A percentile compares a stretch with the other conserved stretches of the same genome.
phyloP scores from a whole-genome alignment of 129 eudicot genomes.

The Lactuca saligna region DNA sequence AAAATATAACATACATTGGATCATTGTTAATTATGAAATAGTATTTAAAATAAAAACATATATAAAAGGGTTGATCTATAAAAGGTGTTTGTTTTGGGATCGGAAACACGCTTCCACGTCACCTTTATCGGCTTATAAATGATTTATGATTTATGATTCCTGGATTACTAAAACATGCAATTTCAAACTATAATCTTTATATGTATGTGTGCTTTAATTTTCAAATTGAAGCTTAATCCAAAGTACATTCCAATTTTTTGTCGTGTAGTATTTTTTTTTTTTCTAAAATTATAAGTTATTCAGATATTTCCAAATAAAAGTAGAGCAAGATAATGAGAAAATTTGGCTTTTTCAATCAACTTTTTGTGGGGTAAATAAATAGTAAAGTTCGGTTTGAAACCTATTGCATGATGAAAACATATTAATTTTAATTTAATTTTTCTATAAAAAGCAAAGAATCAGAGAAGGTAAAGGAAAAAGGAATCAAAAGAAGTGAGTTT shows the following conservation, averaged over 20 bases:
- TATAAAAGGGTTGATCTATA: no score
- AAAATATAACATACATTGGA: no score
- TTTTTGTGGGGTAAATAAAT: not conserved
- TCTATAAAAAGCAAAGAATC: conserved; percentile 32
- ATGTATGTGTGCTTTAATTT: not conserved
- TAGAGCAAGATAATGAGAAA: not conserved
- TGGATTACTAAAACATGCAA: not conserved
- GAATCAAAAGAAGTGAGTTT: conserved; percentile 34
- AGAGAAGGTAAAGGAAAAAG: conserved; percentile 23
- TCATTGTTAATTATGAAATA: no score
- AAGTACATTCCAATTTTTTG: not conserved
- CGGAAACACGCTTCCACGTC: no score
- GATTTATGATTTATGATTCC: no score
- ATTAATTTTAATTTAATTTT: not conserved
- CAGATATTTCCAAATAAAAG: not conserved
- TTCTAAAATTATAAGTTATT: no score
- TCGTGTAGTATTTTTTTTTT: not conserved
- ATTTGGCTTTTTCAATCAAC: not conserved
- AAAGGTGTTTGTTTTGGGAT: no score
- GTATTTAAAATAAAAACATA: no score
- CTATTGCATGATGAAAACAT: conserved; percentile 13
- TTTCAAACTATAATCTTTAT: not conserved
- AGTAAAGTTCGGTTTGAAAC: conserved; percentile 17
- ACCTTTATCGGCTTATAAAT: no score
- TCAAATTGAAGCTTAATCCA: not conserved